These are phyloP conservation scores for Yarrowia keelungensis DNA, from an alignment of 805 yeast species.

Conservation along the genomic window DNA sequence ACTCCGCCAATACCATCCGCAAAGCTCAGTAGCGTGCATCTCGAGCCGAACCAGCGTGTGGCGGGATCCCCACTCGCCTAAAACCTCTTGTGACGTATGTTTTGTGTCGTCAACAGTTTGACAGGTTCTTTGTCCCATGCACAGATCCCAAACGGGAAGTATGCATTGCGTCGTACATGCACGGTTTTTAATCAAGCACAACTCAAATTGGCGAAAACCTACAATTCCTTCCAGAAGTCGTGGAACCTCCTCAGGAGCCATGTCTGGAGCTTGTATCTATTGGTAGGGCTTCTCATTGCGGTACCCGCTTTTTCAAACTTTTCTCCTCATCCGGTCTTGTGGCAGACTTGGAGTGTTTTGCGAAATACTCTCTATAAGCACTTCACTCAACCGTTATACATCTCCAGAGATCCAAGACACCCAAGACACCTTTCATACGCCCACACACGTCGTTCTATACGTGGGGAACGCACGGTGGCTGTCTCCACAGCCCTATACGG, in stretches of 20 bases:
- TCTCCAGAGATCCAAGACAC: conserved; percentile 5
- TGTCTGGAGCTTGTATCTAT: not conserved
- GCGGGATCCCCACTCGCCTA: conserved; percentile 27
- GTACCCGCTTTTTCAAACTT: too few species aligned
- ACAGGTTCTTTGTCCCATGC: conserved; percentile 21
- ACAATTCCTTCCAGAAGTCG: conserved; percentile 27
- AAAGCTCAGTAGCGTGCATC: not conserved
- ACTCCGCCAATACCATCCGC: not conserved
- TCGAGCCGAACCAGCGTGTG: not conserved
- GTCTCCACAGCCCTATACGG: conserved; percentile 17
- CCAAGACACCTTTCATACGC: conserved; percentile 4
- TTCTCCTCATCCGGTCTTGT: too few species aligned
- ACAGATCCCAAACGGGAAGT: conserved; percentile 25
- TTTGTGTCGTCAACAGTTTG: conserved; percentile 7
- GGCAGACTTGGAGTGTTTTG: too few species aligned
- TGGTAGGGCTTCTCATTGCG: too few species aligned
- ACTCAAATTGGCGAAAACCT: conserved; percentile 6
- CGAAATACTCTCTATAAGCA: too few species aligned
- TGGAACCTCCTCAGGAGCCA: conserved; percentile 2
- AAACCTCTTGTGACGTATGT: not conserved
- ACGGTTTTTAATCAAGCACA: not conserved
- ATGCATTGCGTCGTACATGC: conserved; percentile 13
- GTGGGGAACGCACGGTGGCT: conserved; percentile 8
- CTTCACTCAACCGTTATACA: not conserved
- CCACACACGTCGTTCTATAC: not conserved